Base-by-base conservation (phyloP, 768 basidiomycete species). In the Lactarius sp. region DNA sequence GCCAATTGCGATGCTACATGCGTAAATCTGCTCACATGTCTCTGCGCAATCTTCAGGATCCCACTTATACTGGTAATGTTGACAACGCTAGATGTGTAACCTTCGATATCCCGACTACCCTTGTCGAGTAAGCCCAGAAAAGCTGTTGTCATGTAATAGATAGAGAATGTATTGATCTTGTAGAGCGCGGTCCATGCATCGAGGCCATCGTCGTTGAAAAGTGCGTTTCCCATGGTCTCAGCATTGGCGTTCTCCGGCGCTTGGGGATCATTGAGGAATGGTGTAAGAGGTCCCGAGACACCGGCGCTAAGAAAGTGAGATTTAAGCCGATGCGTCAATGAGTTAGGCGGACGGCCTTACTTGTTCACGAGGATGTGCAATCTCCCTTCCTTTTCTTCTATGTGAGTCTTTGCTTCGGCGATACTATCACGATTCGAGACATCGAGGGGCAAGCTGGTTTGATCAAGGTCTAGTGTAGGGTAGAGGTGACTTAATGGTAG, bases 341-440 rank as follows among this genome's bases (percentile, higher is more conserved):
- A 33, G 27, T n/a, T 18, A 13, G 55, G 18, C 8, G n/a, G 49
- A 65, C 39, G 37, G 69, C 81, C 63, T 47, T 62, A 92, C 90
- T 92, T 92, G 77, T 93, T 93, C 41, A 92, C 83, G 4, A 93
- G 81, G 57, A 92, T 82, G 69, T 93, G 88, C 47, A 93, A 70
- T 67, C 79, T 87, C 34, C 88, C 88, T 53, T 92, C 86, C 64
- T 78, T 78, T 56, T 79, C 74, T 68, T 82, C 76, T 46, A 90
- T 79, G 12, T 76, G 52, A 44, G 81, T 77, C 65, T 86, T 84
- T 4, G 77, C 85, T 12, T 72, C 74, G 54, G 75, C 65, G 58
- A 93, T 93, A 61, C 87, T 87, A 51, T 80, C 77, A 69, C 87
- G 87, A 70, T 80, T 76, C 2, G 90, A 90, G 27, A 84, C 84